These are phyloP conservation scores for Aspergillus felis DNA, from an alignment of 2,329 filamentous ascomycete species.

Conservation along the genomic window DNA sequence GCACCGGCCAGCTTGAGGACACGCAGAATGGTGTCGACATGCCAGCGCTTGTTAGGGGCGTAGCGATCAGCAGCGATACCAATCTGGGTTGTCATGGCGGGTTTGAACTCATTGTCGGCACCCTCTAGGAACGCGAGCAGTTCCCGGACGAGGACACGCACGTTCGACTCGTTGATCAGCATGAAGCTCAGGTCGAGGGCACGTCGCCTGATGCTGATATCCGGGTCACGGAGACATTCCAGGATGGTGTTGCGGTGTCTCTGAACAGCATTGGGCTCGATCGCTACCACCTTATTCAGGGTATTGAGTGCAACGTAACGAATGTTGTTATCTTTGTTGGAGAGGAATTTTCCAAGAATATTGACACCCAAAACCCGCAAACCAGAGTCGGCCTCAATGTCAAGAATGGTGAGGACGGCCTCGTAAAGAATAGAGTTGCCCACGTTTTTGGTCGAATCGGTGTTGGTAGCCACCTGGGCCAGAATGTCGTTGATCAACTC, in stretches of 20 bases:
- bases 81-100: constrained; percentile 96
- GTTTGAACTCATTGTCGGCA: constrained; percentile 97
- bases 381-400: constrained; percentile 96
- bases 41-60: constrained; percentile 96
- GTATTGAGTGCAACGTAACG: constrained; percentile 97
- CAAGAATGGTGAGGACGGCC: constrained; percentile 91
- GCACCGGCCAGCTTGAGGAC: constrained; percentile 92
- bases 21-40: constrained; percentile 94
- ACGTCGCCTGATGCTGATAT: constrained; percentile 93
- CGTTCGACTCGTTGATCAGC: constrained; percentile 93
- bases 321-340: constrained; percentile 99
- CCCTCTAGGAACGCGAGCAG: constrained; percentile 93
- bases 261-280: constrained; percentile 96
- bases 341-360: constrained; percentile 94
- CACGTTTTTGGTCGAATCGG: constrained; percentile 96
- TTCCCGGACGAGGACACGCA: constrained; percentile 88
- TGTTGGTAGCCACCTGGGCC: constrained; percentile 96
- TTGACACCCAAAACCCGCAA: constrained; percentile 93
- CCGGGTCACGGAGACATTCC: constrained; percentile 91
- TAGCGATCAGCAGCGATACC: constrained; percentile 94
- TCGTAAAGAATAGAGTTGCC: constrained; percentile 98
- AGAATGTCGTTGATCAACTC: constrained; percentile 99
- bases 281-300: constrained; percentile 93
- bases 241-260: constrained; percentile 95
- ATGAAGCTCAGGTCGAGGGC: constrained; percentile 98